Evolutionary conservation across 1,284 basidiomycete genomes (phyloP).

Genomic region (Irpex sp.): DNA sequence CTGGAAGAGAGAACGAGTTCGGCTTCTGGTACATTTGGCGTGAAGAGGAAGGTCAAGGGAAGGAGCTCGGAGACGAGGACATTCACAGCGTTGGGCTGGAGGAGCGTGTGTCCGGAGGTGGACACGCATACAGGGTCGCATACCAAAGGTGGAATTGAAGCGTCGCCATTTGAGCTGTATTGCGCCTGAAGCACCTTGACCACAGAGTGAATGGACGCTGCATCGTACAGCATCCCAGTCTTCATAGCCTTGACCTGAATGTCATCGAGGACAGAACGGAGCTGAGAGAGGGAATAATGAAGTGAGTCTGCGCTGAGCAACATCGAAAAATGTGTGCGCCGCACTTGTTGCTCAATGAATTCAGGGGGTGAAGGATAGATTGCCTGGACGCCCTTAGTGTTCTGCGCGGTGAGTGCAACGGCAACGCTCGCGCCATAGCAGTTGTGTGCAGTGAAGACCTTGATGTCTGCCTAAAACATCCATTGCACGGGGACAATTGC

Average conservation of each 20-base stretch:
- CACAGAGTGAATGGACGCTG: conserved; percentile 42
- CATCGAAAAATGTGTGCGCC: conserved; percentile 17
- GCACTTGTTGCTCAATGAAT: conserved; percentile 71
- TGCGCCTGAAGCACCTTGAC: conserved; percentile 40
- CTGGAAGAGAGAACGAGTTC: conserved; percentile 57
- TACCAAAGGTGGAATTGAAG: conserved; percentile 51
- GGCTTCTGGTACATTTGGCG: conserved; percentile 87
- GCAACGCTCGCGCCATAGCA: conserved; percentile 88
- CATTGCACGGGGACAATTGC: too few relatives aligned
- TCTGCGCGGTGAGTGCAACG: conserved; percentile 91
- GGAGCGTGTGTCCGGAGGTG: conserved; percentile 83
- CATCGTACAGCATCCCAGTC: conserved; percentile 83
- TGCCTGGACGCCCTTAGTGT: conserved; percentile 81
- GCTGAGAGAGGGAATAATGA: conserved; percentile 36
- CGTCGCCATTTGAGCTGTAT: conserved; percentile 24
- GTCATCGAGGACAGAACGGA: conserved; percentile 72
- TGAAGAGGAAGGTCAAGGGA: conserved; percentile 73
- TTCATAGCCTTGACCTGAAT: conserved; percentile 78
- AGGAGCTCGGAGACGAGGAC: conserved; percentile 64
- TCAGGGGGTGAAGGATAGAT: conserved; percentile 63
- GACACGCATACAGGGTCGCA: conserved; percentile 94
- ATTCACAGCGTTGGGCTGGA: conserved; percentile 65
- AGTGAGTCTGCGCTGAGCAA: background rate
- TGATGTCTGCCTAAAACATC: conserved; percentile 70
- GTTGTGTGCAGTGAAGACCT: conserved; percentile 76